phyloP scores from a whole-genome alignment of 768 basidiomycete species.

The Tulasnella sp. region DNA sequence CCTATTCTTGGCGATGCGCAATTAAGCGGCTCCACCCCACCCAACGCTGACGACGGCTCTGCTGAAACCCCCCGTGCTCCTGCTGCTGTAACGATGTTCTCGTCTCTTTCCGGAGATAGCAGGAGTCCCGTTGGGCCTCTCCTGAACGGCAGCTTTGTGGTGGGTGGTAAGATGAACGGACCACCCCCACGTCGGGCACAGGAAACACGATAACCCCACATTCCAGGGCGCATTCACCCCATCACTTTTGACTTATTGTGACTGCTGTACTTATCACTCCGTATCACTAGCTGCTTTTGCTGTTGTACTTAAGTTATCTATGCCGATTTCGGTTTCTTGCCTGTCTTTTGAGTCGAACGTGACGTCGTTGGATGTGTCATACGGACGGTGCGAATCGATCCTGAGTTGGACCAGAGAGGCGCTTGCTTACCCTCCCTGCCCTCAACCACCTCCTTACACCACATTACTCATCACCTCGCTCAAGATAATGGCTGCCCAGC shows the following conservation, averaged over 20 bases:
- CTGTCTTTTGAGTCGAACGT: neutral
- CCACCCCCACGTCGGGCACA: neutral
- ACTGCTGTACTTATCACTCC: neutral
- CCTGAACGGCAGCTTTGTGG: neutral
- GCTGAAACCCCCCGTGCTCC: neutral
- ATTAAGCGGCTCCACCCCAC: neutral
- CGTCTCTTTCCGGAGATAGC: neutral
- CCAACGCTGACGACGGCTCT: neutral
- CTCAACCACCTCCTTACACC: slow-evolving; percentile 11
- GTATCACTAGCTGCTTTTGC: neutral
- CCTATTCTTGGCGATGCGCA: neutral
- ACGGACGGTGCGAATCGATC: slow-evolving; percentile 3
- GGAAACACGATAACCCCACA: neutral
- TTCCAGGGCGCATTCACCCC: neutral
- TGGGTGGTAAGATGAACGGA: neutral
- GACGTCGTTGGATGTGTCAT: neutral
- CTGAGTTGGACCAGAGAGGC: slow-evolving; percentile 9
- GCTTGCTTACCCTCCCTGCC: neutral
- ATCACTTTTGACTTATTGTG: neutral
- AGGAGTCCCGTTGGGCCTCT: neutral
- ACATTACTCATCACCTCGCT: slow-evolving; percentile 7
- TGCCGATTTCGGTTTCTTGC: neutral
- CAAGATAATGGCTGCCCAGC: slow-evolving; percentile 4
- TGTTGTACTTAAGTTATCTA: neutral
- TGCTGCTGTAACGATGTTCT: neutral